These are phyloP conservation scores for Tillandsia leiboldiana DNA, from an alignment of 176 grass and related monocot species.

Conservation along the genomic window DNA sequence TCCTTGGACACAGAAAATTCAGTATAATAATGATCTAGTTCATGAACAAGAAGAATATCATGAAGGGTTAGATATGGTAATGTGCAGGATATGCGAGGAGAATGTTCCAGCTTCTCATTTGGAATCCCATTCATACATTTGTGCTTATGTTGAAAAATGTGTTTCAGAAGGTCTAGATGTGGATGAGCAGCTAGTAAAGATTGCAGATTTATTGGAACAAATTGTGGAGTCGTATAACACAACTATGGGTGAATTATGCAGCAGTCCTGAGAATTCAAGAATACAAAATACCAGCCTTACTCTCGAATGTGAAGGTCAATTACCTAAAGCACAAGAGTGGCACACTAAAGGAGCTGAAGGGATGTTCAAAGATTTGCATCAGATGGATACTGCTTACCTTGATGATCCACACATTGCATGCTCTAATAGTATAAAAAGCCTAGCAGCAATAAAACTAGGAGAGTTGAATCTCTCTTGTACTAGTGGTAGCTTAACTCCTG, in stretches of 20 bases:
- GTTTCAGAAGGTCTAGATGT: conserved; percentile 23
- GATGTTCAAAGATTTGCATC: conserved; percentile 36
- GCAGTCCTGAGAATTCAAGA: conserved; percentile 4
- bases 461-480: conserved; percentile 5
- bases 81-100: conserved; percentile 40
- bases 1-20: conserved; percentile 8
- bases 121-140: conserved; percentile 32
- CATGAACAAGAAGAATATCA: conserved; percentile 14
- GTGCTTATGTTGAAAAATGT: conserved; percentile 35
- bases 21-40: conserved; percentile 6
- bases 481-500: conserved; percentile 15
- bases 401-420: conserved; percentile 16
- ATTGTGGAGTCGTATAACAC: conserved; percentile 22
- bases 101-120: conserved; percentile 25
- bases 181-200: conserved; percentile 23
- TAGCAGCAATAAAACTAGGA: conserved; percentile 24
- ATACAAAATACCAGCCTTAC: conserved; percentile 9
- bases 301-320: conserved; percentile 8
- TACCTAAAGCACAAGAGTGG: conserved; percentile 31
- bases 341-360: conserved; percentile 34
- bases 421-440: conserved; percentile 20
- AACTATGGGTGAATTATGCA: conserved; percentile 12
- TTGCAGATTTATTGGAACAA: conserved; percentile 33
- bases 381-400: conserved; percentile 32
- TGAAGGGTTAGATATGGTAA: conserved; percentile 9